Evolutionary conservation across 495 filamentous ascomycete species (phyloP).

Genomic region (Tuber magnatum): DNA sequence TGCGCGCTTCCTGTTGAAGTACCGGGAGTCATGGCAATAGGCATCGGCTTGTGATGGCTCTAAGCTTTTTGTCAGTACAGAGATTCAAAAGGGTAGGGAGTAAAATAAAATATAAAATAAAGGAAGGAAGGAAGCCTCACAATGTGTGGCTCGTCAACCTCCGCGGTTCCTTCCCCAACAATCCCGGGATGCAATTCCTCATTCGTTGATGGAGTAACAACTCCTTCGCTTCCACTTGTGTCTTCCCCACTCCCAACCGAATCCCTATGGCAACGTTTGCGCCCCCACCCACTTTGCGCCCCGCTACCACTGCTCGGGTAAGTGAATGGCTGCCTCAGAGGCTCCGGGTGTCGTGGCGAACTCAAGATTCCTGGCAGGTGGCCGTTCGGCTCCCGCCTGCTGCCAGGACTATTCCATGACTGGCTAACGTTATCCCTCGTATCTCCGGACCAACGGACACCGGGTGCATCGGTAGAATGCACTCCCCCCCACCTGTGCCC

Average conservation of each 20-base stretch:
- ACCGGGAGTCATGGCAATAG: neutral
- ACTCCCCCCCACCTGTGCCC: neutral
- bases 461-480: neutral
- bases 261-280: constrained; percentile 10
- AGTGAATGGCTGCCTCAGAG: neutral
- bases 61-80: constrained; percentile 4
- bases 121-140: constrained; percentile 16
- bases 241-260: constrained; percentile 37
- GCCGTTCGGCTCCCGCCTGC: neutral
- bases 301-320: constrained; percentile 28
- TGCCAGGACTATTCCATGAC: neutral
- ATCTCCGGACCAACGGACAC: neutral
- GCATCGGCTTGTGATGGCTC: constrained; percentile 1
- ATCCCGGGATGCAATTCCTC: constrained; percentile 35
- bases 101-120: too few species aligned
- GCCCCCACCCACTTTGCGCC: constrained; percentile 19
- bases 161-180: constrained; percentile 35
- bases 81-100: neutral
- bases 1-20: neutral
- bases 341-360: neutral
- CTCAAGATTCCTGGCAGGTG: neutral
- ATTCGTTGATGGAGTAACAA: constrained; percentile 32
- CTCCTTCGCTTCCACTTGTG: constrained; percentile 35
- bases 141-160: constrained; percentile 32
- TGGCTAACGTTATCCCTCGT: neutral